Evolutionary conservation across 176 grass and related monocot species (phyloP), one percentile per base, ranked within the genome.

Genomic region (Saccharum spontaneum): DNA sequence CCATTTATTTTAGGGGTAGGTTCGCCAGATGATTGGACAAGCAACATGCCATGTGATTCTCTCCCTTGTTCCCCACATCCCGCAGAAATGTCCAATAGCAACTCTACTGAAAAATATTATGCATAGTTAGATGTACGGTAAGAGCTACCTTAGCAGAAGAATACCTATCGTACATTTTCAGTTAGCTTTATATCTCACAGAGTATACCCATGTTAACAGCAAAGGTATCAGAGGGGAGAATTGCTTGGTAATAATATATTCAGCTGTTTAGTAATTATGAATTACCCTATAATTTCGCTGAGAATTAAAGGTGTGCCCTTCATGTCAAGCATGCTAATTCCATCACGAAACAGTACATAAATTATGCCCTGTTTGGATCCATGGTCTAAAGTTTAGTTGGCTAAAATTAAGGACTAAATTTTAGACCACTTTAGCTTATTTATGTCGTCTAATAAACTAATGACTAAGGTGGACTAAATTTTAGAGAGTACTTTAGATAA

Each of bases 11-110:
- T 89, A 65, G 52, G 74, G 60, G 17, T 73, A 31, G 87, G 79
- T 87, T 68, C 89, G 67, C 84, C 85, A 81, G 91, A 95, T 84
- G 86, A 95, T 82, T 93, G 87, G 88, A 86, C 87, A 79, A 67
- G 83, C 64, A 92, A 85, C 76, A 80, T 93, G 86, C 40, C 84
- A 77, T 89, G 93, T 31, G 85, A 88, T 66, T 80, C 86, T 87
- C 75, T 84, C 57, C 85, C 77, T 77, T 91, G 83, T 55, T 52
- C 38, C 49, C 60, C 39, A 74, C 60, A 48, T 33, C 60, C 36
- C 48, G 63, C 60, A 30, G 89, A 92, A 59, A 83, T 81, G 55
- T 80, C 75, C n/a, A 83, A 78, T 36, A 83, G 65, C 68, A 76
- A 34, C 34, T 79, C 84, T 52, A 86, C 45, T 8, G 79, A 77